These are phyloP conservation scores for Coprinopsis sp. DNA, from an alignment of 768 basidiomycete genomes.

Conservation along the genomic window DNA sequence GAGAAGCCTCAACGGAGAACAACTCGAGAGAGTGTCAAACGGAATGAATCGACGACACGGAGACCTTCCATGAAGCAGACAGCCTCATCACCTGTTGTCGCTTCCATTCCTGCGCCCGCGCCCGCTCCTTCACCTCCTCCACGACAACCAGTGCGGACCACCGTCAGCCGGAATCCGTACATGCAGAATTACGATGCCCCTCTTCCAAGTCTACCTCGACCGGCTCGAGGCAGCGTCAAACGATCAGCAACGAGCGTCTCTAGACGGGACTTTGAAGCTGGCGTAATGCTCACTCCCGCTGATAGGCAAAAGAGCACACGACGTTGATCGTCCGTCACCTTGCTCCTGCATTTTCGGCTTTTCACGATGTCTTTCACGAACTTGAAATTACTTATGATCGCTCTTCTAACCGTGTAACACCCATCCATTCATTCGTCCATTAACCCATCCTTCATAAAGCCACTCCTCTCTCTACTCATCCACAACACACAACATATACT, in stretches of 20 bases:
- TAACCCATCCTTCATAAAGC: too few relatives aligned
- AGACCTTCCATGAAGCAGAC: too few relatives aligned
- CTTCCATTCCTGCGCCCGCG: too few relatives aligned
- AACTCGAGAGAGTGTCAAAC: neutral
- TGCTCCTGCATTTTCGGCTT: neutral
- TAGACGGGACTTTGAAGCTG: conserved; percentile 8
- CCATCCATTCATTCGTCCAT: too few relatives aligned
- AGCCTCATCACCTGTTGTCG: too few relatives aligned
- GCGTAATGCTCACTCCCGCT: conserved; percentile 7
- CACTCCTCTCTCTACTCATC: too few relatives aligned
- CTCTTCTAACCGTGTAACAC: too few relatives aligned
- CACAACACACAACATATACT: too few relatives aligned
- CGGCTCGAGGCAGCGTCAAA: conserved; percentile 2
- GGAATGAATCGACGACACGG: neutral
- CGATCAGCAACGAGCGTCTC: neutral
- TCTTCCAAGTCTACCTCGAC: conserved; percentile 4
- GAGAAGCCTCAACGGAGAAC: conserved; percentile 10
- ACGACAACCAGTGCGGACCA: neutral
- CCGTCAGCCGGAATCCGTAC: conserved; percentile 1
- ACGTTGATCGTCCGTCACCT: neutral
- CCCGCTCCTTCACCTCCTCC: too few relatives aligned
- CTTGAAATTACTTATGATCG: too few relatives aligned
- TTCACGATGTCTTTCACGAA: too few relatives aligned
- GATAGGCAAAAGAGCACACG: neutral
- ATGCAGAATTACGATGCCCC: conserved; percentile 1